Evolutionary conservation across 2,329 filamentous ascomycete genomes (phyloP).

Genomic region (Colletotrichum zoysiae): DNA sequence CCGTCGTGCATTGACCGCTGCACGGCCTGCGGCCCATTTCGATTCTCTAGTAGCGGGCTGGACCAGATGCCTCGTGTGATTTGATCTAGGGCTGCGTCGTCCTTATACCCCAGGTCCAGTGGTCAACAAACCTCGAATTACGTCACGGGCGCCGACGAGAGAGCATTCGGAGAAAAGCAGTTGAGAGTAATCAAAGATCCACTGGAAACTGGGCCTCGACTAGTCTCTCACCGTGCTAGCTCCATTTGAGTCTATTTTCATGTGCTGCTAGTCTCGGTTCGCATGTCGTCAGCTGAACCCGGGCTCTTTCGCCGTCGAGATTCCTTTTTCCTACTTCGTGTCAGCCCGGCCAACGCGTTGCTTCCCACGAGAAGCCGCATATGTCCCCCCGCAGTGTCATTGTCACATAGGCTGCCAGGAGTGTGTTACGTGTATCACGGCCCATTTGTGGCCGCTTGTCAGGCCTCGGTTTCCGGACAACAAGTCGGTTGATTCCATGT

Average conservation of each 20-base stretch:
- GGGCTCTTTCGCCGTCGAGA: neutral
- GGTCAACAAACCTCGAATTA: neutral
- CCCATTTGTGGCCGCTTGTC: neutral
- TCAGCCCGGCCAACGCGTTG: neutral
- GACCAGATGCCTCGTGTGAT: neutral
- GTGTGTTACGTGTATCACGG: constrained; percentile 12
- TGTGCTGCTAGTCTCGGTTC: neutral
- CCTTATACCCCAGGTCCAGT: too few relatives aligned
- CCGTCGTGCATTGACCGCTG: neutral
- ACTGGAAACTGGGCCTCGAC: neutral
- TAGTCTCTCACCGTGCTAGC: too few relatives aligned
- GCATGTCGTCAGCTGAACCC: neutral
- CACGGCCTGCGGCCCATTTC: neutral
- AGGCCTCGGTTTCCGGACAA: neutral
- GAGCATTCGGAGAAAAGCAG: neutral
- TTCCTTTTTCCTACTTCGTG: neutral
- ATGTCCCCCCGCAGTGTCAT: constrained; percentile 28
- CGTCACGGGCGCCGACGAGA: neutral
- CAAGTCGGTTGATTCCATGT: neutral
- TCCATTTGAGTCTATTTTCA: neutral
- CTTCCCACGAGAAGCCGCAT: neutral
- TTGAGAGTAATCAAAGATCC: neutral
- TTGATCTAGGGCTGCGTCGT: neutral
- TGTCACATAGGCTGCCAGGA: constrained; percentile 1
- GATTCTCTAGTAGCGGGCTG: too few relatives aligned